Evolutionary conservation across 116 monocot species (phyloP), one percentile per base, ranked within the genome.

Genomic region (Papilionanthe hybrid): DNA sequence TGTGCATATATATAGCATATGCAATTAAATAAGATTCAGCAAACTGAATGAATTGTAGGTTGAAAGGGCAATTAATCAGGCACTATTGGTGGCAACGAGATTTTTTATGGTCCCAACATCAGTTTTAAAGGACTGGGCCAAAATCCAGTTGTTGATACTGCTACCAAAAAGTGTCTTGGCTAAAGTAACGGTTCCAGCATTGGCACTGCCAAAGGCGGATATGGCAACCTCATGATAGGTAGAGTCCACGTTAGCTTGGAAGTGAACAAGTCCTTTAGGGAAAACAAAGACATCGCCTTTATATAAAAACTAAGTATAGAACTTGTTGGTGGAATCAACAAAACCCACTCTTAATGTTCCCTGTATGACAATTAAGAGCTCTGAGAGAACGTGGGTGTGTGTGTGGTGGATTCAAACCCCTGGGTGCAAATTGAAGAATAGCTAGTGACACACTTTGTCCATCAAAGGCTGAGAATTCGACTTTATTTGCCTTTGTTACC

Each of bases 361-460:
- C 10, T 10, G 25, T n/a, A 78, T 8, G 9, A 86, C 66, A n/a
- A 83, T 66, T 3, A 86, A 78, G 25, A 86, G 77, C 72, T 86
- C 86, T 12, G 86, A n/a, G 32, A 28, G 80, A 20, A 20, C 80
- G 76, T 4, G 86, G 86, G 44, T 83, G 86, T 19, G 77, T 78
- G 75, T 86, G 86, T 12, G 86, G 83, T 2, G 86, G 80, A 72
- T 83, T 83, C 57, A 83, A 72, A 9, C 83, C 42, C 29, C 55
- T 47, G 3, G 72, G 27, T 5, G 77, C 77, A 50, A 72, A 86
- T 9, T 41, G 20, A 8, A 86, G 83, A 13, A 79, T 72, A 13
- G 86, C 82, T 27, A 29, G 73, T 4, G 86, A 86, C 12, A 86
- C 86, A 72, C 79, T 82, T 66, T 86, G 82, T 5, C 86, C 86